These are phyloP conservation scores for Trichocomaceae sp. DNA, from an alignment of 2,329 filamentous ascomycete genomes.

Conservation along the genomic window DNA sequence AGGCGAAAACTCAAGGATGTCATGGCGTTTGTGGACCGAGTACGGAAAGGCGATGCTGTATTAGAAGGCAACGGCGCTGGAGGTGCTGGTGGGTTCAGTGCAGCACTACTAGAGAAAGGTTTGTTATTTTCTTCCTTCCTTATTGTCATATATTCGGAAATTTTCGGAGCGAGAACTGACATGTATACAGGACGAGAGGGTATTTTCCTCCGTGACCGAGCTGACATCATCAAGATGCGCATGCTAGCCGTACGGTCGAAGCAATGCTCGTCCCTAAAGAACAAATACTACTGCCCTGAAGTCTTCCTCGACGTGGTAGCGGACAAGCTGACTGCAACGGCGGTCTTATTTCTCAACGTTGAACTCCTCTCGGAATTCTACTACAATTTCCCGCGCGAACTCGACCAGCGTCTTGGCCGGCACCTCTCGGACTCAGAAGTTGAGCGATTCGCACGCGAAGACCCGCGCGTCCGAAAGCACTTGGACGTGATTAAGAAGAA, in stretches of 20 bases:
- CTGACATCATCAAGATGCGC: constrained; percentile 85
- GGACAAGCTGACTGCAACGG: constrained; percentile 87
- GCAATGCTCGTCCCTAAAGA: constrained; percentile 73
- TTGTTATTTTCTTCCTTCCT: constrained; percentile 24
- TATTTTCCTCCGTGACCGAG: constrained; percentile 85
- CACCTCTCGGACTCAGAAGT: constrained; percentile 72
- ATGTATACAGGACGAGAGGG: constrained; percentile 68
- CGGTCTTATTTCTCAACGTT: constrained; percentile 94
- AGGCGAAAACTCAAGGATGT: constrained; percentile 83
- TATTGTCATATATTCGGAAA: background rate
- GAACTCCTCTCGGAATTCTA: constrained; percentile 96
- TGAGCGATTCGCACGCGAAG: constrained; percentile 86
- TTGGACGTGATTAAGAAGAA: constrained; percentile 89
- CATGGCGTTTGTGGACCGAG: constrained; percentile 82
- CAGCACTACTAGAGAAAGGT: constrained; percentile 78
- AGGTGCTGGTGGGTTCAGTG: constrained; percentile 89
- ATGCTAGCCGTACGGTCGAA: constrained; percentile 81
- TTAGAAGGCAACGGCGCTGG: constrained; percentile 77
- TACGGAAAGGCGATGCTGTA: constrained; percentile 74
- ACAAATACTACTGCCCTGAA: constrained; percentile 96
- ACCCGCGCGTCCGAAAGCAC: constrained; percentile 81
- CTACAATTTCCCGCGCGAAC: constrained; percentile 90
- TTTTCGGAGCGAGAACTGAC: constrained; percentile 15
- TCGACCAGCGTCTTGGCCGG: constrained; percentile 78
- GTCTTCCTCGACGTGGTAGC: constrained; percentile 97